A percentile compares a stretch with the other conserved stretches of the same genome.
Conservation (phyloP, 371 early-diverging fungal genomes). For the Sporodiniella umbellata region DNA sequence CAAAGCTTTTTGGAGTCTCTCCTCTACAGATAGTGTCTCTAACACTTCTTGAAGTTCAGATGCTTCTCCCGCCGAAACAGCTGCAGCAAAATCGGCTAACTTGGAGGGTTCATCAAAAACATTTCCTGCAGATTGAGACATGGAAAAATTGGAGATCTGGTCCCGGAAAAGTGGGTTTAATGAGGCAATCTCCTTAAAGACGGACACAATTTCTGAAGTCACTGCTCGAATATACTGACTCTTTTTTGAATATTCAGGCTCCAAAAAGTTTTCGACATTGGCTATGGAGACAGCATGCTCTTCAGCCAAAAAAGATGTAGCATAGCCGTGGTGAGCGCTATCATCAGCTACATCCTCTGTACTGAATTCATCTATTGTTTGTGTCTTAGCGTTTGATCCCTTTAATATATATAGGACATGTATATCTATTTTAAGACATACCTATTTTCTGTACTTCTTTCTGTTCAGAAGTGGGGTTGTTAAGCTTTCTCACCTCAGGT, state of each 20-base stretch:
- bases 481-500: no score
- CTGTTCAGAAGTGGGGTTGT: constrained; percentile 6
- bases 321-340: constrained; percentile 25
- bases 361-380: constrained; percentile 17
- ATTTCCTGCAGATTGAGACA: constrained; percentile 92
- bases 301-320: constrained; percentile 56
- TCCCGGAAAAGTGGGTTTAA: constrained; percentile 94
- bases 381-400: no score
- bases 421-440: no score
- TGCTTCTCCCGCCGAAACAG: constrained; percentile 88
- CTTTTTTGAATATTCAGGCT: constrained; percentile 81
- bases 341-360: constrained; percentile 13
- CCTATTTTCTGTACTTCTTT: constrained; percentile 10
- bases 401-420: no score
- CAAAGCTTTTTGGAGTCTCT: constrained; percentile 88
- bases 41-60: constrained; percentile 91
- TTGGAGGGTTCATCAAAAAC: constrained; percentile 94
- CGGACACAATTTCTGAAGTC: constrained; percentile 94
- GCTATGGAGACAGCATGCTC: constrained; percentile 79
- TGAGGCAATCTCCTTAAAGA: constrained; percentile 91
- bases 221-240: constrained; percentile 87
- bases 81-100: constrained; percentile 96
- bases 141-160: constrained; percentile 94
- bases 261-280: constrained; percentile 82
- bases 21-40: constrained; percentile 84